Conservation (phyloP, 345 rosid genomes). For the Citrus maxima region DNA sequence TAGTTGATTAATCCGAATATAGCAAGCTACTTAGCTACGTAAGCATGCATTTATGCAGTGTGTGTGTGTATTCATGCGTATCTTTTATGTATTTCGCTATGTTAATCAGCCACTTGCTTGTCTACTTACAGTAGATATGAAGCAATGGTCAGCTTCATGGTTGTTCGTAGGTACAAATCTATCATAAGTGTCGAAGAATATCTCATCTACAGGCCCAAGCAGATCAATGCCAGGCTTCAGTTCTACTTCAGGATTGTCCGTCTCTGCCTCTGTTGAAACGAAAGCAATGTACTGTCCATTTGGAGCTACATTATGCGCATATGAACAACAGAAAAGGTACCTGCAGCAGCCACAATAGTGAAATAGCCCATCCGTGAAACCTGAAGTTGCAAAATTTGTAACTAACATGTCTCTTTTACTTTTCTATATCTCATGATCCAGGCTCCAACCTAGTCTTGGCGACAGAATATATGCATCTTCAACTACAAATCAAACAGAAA, state of each 20-base stretch:
- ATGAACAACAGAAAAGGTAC: slow-evolving; percentile 97
- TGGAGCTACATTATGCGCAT: slow-evolving; percentile 90
- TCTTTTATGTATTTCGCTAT: background rate
- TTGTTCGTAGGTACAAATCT: slow-evolving; percentile 66
- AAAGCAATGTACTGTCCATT: slow-evolving; percentile 91
- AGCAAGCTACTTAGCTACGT: background rate
- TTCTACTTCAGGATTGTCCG: slow-evolving; percentile 71
- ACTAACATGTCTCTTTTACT: background rate
- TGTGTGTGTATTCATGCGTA: background rate
- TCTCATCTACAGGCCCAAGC: slow-evolving; percentile 73
- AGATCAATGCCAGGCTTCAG: slow-evolving; percentile 81
- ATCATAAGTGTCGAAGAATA: slow-evolving; percentile 78
- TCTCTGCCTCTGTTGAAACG: slow-evolving; percentile 91
- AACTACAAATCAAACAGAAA: background rate
- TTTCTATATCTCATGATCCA: too few species aligned
- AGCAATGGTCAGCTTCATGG: slow-evolving; percentile 60
- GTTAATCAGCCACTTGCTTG: background rate
- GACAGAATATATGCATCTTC: background rate
- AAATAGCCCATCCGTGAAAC: background rate
- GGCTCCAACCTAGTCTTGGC: background rate
- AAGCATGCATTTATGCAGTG: background rate
- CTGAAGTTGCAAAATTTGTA: background rate
- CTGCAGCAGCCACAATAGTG: slow-evolving; percentile 25
- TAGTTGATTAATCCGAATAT: too few species aligned
- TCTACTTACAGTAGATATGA: slow-evolving; percentile 68